Conservation (phyloP, 768 basidiomycete species). For the Pisolithus orientalis region DNA sequence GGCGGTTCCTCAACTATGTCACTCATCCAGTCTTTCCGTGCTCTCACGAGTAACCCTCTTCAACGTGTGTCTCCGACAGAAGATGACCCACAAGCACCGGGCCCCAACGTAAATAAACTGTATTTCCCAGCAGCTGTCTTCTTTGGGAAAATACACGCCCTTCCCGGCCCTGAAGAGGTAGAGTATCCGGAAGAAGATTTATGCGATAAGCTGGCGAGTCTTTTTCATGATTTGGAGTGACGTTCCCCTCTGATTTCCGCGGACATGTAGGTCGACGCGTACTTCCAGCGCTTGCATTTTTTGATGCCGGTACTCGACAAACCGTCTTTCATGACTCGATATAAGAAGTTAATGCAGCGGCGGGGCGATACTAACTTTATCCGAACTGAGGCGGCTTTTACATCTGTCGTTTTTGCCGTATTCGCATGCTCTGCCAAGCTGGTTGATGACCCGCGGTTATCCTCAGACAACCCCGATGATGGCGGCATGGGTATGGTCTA, state of each 20-base stretch:
- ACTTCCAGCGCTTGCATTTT: conserved; percentile 84
- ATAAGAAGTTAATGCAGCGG: conserved; percentile 69
- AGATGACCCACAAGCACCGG: conserved; percentile 73
- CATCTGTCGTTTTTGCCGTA: conserved; percentile 79
- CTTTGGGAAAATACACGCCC: conserved; percentile 78
- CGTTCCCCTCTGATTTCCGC: conserved; percentile 17
- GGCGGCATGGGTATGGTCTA: conserved; percentile 88
- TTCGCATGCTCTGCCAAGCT: conserved; percentile 85
- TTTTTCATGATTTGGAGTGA: conserved; percentile 9
- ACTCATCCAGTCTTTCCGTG: conserved; percentile 81
- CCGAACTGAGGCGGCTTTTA: conserved; percentile 65
- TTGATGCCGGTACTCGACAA: conserved; percentile 85
- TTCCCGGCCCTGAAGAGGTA: conserved; percentile 79
- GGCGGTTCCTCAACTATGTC: conserved; percentile 91
- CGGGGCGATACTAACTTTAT: conserved; percentile 45
- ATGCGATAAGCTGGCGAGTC: conserved; percentile 76
- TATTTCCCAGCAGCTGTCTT: conserved; percentile 87
- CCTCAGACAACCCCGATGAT: conserved; percentile 55
- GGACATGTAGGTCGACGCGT: conserved; percentile 65
- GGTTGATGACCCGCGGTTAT: conserved; percentile 66
- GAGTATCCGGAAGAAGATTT: conserved; percentile 82
- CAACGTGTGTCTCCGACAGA: conserved; percentile 80
- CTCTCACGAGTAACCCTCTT: conserved; percentile 64
- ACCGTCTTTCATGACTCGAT: conserved; percentile 70
- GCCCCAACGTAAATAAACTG: conserved; percentile 75